Percentiles rank a stretch among this genome's conserved stretches.
phyloP scores from a whole-genome alignment of 1,284 basidiomycete species.

The Thecaphora frezii region DNA sequence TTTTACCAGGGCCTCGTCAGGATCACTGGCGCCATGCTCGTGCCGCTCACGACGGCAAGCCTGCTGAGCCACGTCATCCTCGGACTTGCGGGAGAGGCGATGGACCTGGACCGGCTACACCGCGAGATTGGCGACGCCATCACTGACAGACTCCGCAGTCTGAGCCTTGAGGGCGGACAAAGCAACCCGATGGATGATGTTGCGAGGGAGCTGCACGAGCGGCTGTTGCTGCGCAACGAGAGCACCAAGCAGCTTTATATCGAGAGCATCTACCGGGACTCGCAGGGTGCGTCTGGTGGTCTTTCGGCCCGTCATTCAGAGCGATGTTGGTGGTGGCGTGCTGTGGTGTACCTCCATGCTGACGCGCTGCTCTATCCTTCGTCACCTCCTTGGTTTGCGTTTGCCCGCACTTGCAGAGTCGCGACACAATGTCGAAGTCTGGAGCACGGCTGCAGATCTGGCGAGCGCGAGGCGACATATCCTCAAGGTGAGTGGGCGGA shows the following conservation, averaged over 20 bases:
- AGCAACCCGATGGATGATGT: conserved; percentile 79
- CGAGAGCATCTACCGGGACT: conserved; percentile 76
- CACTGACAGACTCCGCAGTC: conserved; percentile 82
- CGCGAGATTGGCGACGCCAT: conserved; percentile 90
- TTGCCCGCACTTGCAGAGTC: conserved; percentile 68
- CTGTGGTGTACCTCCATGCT: too few relatives aligned
- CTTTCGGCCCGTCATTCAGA: too few relatives aligned
- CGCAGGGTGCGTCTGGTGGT: conserved; percentile 32
- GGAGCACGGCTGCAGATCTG: conserved; percentile 74
- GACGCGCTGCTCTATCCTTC: not conserved
- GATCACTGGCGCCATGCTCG: conserved; percentile 73
- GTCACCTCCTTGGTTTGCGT: conserved; percentile 57
- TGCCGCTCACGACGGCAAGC: conserved; percentile 92
- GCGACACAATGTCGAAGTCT: conserved; percentile 84
- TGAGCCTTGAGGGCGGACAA: conserved; percentile 68
- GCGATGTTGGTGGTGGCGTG: too few relatives aligned
- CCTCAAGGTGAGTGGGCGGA: conserved; percentile 44
- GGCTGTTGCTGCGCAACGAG: conserved; percentile 85
- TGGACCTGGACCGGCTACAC: conserved; percentile 93
- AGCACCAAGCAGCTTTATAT: conserved; percentile 94
- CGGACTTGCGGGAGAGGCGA: conserved; percentile 92
- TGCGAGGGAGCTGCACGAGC: conserved; percentile 87
- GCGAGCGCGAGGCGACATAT: conserved; percentile 76
- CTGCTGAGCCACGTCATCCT: conserved; percentile 96
- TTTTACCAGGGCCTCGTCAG: conserved; percentile 69